Base-by-base conservation (phyloP, 2,329 filamentous ascomycete genomes). In the Ophiostoma piceae region DNA sequence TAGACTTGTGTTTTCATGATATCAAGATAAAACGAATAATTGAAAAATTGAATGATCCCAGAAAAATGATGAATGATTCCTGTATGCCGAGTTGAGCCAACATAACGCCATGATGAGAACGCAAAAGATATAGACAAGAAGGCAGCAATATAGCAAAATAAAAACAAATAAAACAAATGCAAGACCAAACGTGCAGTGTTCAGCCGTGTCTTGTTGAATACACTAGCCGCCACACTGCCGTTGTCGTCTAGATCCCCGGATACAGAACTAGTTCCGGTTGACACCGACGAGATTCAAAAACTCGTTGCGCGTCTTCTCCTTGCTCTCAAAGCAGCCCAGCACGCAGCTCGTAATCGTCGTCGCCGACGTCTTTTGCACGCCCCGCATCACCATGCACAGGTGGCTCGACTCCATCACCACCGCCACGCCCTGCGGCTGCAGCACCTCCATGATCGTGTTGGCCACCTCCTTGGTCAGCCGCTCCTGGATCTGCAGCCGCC, bases 391-490 rank as follows among this genome's bases (percentile, higher is more conserved):
- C 94, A 98, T 99, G 83, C 95, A 99, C 66, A 98, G 83, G 81
- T 99, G 95, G 76, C 88, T 94, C 16, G 92, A 96, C 77, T 99
- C 95, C 90, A 99, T 97, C 71, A 99, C 94, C 2, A 99, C 95
- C 26, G 92, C 94, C 1, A 99, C 94, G 66, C 95, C 95, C 77
- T 96, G 92, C 1, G 95, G 95, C 78, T 96, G 91, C 66, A 99
- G 84, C 14, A 98, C 89, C 77, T 98, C 94, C 78, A 93, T 93
- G 73, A 99, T 90, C 19, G 95, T 94, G 73, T 97, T 87, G 26
- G 95, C 95, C 16, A 99, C 94, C 79, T 99, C 94, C 79, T 96
- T 96, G 32, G 95, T 99, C 43, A 99, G 84, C 43, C 95, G 90
- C 79, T 99, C 95, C 82, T 99, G 95, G 67, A 99, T 94, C 80